These are phyloP conservation scores for Syzygium aromaticum DNA, from an alignment of 345 rosid genomes.

Conservation along the genomic window DNA sequence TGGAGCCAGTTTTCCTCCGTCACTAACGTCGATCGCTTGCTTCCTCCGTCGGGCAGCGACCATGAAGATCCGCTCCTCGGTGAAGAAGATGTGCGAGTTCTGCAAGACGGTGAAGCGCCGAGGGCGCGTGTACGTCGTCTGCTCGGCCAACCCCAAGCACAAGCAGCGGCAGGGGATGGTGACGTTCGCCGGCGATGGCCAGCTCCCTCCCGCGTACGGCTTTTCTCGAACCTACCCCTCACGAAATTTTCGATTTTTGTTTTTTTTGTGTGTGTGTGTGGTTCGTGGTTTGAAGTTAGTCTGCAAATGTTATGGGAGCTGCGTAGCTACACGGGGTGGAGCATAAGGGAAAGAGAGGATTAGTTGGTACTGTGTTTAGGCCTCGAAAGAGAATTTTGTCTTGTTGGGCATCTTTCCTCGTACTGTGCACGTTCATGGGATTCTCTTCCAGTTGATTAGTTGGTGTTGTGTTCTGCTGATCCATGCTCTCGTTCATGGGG, in stretches of 20 bases:
- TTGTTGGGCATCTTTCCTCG: background rate
- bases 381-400: background rate
- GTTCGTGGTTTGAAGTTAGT: background rate
- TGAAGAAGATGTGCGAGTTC: slow-evolving; percentile 98
- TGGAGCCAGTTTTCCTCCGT: background rate
- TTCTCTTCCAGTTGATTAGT: background rate
- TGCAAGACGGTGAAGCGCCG: slow-evolving; percentile 83
- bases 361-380: accelerated
- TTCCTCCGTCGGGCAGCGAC: slow-evolving; percentile 5
- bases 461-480: background rate
- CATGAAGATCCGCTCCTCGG: slow-evolving; percentile 97
- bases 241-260: background rate
- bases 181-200: slow-evolving; percentile 42
- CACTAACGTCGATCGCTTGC: background rate
- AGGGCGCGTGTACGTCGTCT: slow-evolving; percentile 73
- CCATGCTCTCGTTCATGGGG: background rate
- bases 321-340: background rate
- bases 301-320: background rate
- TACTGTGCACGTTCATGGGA: background rate
- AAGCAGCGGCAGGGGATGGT: slow-evolving; percentile 86
- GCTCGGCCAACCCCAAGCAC: slow-evolving; percentile 86
- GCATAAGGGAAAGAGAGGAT: background rate
- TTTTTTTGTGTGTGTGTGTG: background rate
- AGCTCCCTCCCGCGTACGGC: slow-evolving; percentile 33
- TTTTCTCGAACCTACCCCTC: background rate